Evolutionary conservation across 83 land plant species (phyloP).

Genomic region (Diphasiastrum complanatum): DNA sequence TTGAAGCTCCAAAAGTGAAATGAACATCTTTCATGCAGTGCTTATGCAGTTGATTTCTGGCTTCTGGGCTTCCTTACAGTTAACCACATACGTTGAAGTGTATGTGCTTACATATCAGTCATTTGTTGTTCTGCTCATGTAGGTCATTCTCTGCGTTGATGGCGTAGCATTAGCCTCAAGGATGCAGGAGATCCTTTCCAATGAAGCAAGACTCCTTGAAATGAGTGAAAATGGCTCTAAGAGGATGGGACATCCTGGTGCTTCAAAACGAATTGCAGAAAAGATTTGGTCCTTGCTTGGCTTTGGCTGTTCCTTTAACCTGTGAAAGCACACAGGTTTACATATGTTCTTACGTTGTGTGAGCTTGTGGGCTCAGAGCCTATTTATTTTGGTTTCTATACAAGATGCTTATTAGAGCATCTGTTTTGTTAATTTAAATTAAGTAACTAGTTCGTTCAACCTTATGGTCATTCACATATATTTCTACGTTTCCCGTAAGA

Average conservation of each 20-base stretch:
- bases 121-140: neutral
- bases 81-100: neutral
- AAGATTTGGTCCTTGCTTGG: too few relatives aligned
- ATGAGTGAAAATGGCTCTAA: constrained; percentile 13
- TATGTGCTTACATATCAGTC: neutral
- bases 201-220: constrained; percentile 3
- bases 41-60: neutral
- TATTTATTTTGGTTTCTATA: too few relatives aligned
- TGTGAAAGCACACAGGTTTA: too few relatives aligned
- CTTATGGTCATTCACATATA: too few relatives aligned
- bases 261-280: constrained; percentile 23
- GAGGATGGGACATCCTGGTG: constrained; percentile 28
- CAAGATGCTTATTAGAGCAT: too few relatives aligned
- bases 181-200: constrained; percentile 14
- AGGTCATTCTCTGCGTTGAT: constrained; percentile 16
- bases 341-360: too few relatives aligned
- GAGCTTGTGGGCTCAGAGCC: too few relatives aligned
- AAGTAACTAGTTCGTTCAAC: too few relatives aligned
- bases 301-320: too few relatives aligned
- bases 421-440: too few relatives aligned
- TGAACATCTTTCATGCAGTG: neutral
- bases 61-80: neutral
- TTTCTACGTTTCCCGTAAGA: too few relatives aligned
- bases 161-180: constrained; percentile 3
- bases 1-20: neutral